Conservation (phyloP, 1,284 basidiomycete genomes). For the Takashimella tepidaria region DNA sequence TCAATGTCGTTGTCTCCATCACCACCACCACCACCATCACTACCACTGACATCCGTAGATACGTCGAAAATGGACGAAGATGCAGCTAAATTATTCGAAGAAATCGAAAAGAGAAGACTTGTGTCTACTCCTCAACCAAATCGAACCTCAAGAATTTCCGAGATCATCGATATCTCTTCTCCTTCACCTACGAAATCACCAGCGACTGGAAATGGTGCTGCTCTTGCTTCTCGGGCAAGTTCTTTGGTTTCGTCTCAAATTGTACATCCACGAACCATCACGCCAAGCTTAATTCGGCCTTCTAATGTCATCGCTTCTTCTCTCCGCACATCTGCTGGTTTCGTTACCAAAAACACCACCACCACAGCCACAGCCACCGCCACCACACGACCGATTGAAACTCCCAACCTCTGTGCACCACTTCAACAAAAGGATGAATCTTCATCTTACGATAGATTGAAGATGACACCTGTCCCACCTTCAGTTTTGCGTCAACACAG, state of each 20-base stretch:
- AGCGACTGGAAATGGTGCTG: no score
- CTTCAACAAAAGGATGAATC: no score
- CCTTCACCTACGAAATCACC: background rate
- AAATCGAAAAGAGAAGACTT: background rate
- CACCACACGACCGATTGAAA: constrained; percentile 3
- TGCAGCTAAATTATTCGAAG: background rate
- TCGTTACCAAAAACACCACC: background rate
- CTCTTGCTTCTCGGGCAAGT: no score
- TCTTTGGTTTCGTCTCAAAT: no score
- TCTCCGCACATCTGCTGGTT: background rate
- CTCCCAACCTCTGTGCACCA: no score
- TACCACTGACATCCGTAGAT: no score
- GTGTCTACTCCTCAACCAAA: background rate
- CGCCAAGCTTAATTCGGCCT: background rate
- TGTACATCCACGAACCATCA: background rate
- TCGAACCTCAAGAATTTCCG: no score
- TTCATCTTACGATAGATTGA: no score
- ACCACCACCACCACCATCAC: no score
- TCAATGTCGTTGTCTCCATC: background rate
- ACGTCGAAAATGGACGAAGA: background rate
- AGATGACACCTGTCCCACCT: constrained; percentile 26
- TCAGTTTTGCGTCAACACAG: constrained; percentile 21
- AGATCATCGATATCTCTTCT: background rate
- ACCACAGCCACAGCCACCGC: constrained; percentile 1
- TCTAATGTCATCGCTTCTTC: background rate